phyloP scores from a whole-genome alignment of 2,329 filamentous ascomycete genomes.

The Fusarium pininemorale region DNA sequence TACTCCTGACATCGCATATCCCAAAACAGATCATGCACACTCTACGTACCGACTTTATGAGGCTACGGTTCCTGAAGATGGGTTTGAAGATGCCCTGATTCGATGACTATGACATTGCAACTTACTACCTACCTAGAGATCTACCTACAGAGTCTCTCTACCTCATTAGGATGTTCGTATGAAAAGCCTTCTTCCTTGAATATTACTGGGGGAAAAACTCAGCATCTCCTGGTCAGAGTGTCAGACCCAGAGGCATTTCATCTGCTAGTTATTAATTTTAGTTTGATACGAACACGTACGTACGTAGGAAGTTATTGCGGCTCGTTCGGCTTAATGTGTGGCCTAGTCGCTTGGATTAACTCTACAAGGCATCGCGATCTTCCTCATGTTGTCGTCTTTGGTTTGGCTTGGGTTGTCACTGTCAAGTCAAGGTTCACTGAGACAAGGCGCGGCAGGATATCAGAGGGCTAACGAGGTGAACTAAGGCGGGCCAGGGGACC shows the following conservation, averaged over 20 bases:
- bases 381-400: conserved; percentile 4
- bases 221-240: conserved; percentile 2
- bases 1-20: conserved; percentile 9
- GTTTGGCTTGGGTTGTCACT: conserved; percentile 18
- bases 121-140: background rate
- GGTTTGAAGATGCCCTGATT: background rate
- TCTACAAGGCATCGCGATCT: conserved; percentile 15
- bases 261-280: background rate
- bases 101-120: background rate
- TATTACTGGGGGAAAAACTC: conserved; percentile 11
- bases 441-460: conserved; percentile 28
- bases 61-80: background rate
- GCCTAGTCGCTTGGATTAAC: background rate
- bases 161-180: background rate
- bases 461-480: background rate
- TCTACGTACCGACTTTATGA: conserved; percentile 10
- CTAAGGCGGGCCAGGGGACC: conserved; percentile 25
- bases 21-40: background rate
- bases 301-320: background rate
- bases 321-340: conserved; percentile 1
- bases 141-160: background rate
- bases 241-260: conserved; percentile 2
- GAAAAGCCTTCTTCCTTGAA: background rate
- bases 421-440: conserved; percentile 21
- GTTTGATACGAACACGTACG: background rate